These are phyloP conservation scores for Hypoxylon rubiginosum DNA, from an alignment of 2,329 filamentous ascomycete species.

Conservation along the genomic window DNA sequence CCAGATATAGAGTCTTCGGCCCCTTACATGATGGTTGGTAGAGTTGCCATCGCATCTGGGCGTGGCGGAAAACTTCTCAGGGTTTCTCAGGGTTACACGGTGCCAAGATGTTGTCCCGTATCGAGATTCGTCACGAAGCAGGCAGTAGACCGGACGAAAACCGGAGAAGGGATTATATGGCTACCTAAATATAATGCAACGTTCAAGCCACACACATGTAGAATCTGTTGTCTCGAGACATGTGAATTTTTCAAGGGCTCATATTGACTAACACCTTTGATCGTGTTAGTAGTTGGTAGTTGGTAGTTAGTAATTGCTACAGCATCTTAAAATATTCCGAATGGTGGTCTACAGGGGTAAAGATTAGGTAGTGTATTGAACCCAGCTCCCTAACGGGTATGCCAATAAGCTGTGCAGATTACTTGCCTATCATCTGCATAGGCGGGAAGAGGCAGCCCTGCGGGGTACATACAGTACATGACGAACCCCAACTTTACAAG, in stretches of 20 bases:
- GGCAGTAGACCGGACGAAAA: constrained; percentile 13
- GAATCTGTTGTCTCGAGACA: constrained; percentile 23
- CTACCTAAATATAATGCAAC: constrained; percentile 33
- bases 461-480: constrained; percentile 9
- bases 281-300: constrained; percentile 12
- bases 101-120: constrained; percentile 17
- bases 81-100: constrained; percentile 25
- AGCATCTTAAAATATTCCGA: not conserved
- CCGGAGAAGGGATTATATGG: constrained; percentile 26
- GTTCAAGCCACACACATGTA: constrained; percentile 24
- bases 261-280: not conserved
- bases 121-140: constrained; percentile 17
- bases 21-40: constrained; percentile 32
- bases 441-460: constrained; percentile 3
- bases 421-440: not conserved
- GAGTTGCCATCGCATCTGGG: constrained; percentile 17
- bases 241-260: constrained; percentile 25
- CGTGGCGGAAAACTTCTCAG: constrained; percentile 9
- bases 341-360: not conserved
- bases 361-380: constrained; percentile 1
- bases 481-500: not conserved
- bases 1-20: constrained; percentile 16
- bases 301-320: no score
- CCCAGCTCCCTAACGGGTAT: not conserved
- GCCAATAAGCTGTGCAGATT: constrained; percentile 1